Conservation (phyloP, 2,329 filamentous ascomycete genomes). For the Leptographium wingfieldii region DNA sequence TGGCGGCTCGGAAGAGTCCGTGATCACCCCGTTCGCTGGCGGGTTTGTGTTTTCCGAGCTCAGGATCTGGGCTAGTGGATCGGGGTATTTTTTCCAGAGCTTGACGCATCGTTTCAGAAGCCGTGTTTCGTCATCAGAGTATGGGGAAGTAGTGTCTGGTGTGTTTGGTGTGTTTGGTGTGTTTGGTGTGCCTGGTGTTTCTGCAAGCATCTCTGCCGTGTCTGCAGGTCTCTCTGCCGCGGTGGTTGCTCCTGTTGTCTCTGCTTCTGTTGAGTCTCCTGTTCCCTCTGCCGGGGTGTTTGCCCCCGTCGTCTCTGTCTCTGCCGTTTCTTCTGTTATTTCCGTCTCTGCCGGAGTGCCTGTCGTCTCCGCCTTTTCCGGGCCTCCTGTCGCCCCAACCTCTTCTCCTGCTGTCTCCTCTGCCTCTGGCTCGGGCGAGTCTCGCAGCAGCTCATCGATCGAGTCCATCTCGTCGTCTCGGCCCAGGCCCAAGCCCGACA, state of each 20-base stretch:
- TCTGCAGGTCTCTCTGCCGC: background rate
- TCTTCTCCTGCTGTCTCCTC: background rate
- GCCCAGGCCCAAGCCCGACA: background rate
- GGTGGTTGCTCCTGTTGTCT: background rate
- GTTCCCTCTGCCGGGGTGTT: background rate
- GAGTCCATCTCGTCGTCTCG: slow-evolving; percentile 29
- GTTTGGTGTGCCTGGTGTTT: slow-evolving; percentile 7
- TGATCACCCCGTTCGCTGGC: slow-evolving; percentile 47
- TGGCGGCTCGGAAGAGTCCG: slow-evolving; percentile 37
- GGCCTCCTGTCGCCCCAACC: background rate
- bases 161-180: too few relatives aligned
- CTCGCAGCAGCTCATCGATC: slow-evolving; percentile 45
- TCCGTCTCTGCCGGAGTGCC: background rate
- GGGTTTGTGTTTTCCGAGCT: slow-evolving; percentile 53
- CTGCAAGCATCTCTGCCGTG: slow-evolving; percentile 7
- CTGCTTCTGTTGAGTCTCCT: background rate
- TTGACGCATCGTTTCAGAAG: slow-evolving; percentile 44
- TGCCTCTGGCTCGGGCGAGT: slow-evolving; percentile 28
- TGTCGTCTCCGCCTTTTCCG: background rate
- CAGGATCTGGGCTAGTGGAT: slow-evolving; percentile 42
- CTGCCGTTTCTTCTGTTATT: background rate
- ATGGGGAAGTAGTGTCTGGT: slow-evolving; percentile 24
- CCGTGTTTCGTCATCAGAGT: slow-evolving; percentile 31
- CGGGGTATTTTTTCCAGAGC: slow-evolving; percentile 52
- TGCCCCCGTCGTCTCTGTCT: background rate